These are phyloP conservation scores for Tilletia indica DNA, from an alignment of 1,284 basidiomycete species.

Conservation along the genomic window DNA sequence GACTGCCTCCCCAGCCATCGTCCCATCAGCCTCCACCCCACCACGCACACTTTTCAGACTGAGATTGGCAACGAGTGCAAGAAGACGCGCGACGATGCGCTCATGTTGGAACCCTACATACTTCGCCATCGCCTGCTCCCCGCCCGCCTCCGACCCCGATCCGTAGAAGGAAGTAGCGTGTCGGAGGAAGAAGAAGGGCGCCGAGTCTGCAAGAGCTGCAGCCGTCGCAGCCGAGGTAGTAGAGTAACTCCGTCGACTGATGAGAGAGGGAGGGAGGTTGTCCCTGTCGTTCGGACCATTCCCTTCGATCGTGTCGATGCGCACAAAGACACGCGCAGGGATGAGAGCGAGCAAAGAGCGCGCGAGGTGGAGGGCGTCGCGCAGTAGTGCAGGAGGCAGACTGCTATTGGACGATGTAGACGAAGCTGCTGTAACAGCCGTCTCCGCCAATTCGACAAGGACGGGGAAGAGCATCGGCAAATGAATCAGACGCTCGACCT, in stretches of 20 bases:
- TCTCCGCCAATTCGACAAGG: constrained; percentile 27
- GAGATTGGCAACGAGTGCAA: neutral
- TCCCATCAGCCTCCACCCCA: neutral
- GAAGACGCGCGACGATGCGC: constrained; percentile 6
- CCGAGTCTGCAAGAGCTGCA: neutral
- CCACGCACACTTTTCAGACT: neutral
- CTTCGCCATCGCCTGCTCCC: constrained; percentile 19
- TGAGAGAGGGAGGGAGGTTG: neutral
- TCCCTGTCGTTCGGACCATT: neutral
- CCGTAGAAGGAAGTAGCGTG: constrained; percentile 20
- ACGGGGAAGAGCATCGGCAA: constrained; percentile 62
- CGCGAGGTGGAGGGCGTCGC: constrained; percentile 34
- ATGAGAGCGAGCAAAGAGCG: constrained; percentile 37
- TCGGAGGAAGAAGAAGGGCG: constrained; percentile 16
- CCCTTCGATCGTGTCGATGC: constrained; percentile 18
- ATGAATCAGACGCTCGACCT: constrained; percentile 76
- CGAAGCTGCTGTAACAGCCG: constrained; percentile 11
- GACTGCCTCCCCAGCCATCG: neutral
- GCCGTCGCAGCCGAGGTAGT: neutral
- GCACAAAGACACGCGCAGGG: constrained; percentile 40
- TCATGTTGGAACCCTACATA: constrained; percentile 23
- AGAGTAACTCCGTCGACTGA: neutral
- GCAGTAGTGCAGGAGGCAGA: constrained; percentile 6
- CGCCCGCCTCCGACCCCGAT: neutral
- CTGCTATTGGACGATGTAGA: neutral